These are phyloP conservation scores for Zymoseptoria pseudotritici DNA, from an alignment of 2,329 filamentous ascomycete species.

Conservation along the genomic window DNA sequence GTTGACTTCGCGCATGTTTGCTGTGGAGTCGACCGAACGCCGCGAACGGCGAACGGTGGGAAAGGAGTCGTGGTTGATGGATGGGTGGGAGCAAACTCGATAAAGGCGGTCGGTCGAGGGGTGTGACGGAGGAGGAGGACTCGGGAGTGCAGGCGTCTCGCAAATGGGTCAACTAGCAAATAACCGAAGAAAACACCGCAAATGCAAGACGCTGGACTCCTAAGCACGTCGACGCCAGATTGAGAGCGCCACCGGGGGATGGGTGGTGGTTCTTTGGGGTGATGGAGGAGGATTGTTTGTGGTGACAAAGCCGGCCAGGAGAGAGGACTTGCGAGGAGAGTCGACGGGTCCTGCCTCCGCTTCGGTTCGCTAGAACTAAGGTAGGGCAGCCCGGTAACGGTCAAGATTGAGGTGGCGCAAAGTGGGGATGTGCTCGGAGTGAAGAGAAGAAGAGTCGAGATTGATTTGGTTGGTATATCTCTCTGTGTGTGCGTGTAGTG, in stretches of 20 bases:
- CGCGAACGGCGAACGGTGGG: not conserved
- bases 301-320: not conserved
- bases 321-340: not conserved
- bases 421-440: too few species aligned
- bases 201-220: not conserved
- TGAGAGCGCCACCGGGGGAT: not conserved
- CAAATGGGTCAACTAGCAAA: not conserved
- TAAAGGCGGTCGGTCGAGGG: not conserved
- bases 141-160: not conserved
- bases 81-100: not conserved
- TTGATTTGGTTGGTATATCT: too few species aligned
- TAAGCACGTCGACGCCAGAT: not conserved
- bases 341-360: not conserved
- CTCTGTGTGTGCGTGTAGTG: too few species aligned
- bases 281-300: too few species aligned
- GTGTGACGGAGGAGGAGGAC: not conserved
- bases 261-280: not conserved
- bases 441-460: too few species aligned
- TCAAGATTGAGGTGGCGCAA: not conserved
- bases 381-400: not conserved
- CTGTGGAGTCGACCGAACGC: slow-evolving; percentile 11
- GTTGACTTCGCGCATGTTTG: slow-evolving; percentile 97
- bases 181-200: not conserved
- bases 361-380: not conserved
- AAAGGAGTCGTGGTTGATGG: not conserved